Conservation (phyloP, 2,329 filamentous ascomycete genomes). For the Nigrograna mackinnonii region DNA sequence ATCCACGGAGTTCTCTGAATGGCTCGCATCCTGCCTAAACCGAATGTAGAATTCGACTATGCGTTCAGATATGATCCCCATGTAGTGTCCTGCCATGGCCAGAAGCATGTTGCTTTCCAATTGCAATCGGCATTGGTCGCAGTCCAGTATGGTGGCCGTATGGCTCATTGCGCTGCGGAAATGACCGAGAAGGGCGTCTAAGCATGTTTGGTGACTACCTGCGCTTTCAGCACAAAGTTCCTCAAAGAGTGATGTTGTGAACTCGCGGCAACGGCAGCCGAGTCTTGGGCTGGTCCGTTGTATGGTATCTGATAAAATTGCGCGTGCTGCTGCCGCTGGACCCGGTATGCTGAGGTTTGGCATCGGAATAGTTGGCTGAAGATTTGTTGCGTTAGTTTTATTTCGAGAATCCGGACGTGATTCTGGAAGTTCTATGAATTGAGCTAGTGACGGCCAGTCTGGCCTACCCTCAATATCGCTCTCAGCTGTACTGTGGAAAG, state of each 20-base stretch:
- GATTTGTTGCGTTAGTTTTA: neutral
- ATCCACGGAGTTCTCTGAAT: neutral
- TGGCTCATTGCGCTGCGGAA: constrained; percentile 2
- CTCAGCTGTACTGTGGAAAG: neutral
- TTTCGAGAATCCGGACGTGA: neutral
- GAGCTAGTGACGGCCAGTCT: neutral
- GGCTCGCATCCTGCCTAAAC: neutral
- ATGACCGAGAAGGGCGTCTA: constrained; percentile 1
- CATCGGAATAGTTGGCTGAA: neutral
- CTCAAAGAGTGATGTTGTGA: neutral
- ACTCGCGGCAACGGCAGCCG: neutral
- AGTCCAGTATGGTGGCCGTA: neutral
- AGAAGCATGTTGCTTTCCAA: constrained; percentile 2
- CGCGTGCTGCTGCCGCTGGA: neutral
- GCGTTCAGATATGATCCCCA: neutral
- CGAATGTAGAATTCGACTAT: neutral
- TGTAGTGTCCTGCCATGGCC: constrained; percentile 1
- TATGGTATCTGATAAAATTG: neutral
- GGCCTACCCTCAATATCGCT: neutral
- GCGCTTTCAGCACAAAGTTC: constrained; percentile 1
- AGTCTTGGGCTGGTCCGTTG: neutral
- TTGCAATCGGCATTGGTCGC: neutral
- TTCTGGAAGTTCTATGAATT: neutral
- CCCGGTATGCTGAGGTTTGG: neutral
- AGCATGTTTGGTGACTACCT: neutral